Conservation (phyloP, 352 stramenopile genomes). For the Pythium phragmitis region DNA sequence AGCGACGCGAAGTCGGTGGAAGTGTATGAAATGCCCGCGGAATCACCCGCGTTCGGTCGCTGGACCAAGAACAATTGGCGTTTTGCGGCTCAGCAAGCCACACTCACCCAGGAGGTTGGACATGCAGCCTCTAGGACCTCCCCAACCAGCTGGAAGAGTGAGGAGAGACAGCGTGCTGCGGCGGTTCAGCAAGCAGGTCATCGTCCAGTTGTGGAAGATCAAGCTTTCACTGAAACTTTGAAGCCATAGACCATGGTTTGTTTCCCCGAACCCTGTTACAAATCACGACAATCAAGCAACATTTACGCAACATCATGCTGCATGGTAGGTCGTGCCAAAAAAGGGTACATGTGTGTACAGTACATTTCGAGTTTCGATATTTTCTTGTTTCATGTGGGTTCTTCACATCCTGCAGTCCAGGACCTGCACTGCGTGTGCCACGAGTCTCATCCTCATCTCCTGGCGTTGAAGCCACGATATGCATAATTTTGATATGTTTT, state of each 20-base stretch:
- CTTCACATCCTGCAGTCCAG: no score
- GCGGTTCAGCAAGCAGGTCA: not conserved
- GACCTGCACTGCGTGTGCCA: no score
- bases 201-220: not conserved
- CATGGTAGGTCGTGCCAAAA: not conserved
- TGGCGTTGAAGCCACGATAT: no score
- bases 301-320: not conserved
- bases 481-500: no score
- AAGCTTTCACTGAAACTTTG: no score
- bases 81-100: not conserved
- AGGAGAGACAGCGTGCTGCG: constrained; percentile 6
- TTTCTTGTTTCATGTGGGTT: not conserved
- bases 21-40: not conserved
- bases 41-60: not conserved
- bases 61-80: no score
- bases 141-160: not conserved
- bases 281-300: not conserved
- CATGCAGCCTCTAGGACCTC: not conserved
- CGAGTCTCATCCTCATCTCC: no score
- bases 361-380: not conserved
- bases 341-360: not conserved
- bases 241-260: not conserved
- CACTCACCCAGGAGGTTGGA: not conserved
- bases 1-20: not conserved
- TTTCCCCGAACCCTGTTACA: not conserved